A percentile compares a stretch with the other conserved stretches of the same genome.
These are phyloP conservation scores for Boletus patriciae DNA, from an alignment of 768 basidiomycete genomes.

Conservation along the genomic window DNA sequence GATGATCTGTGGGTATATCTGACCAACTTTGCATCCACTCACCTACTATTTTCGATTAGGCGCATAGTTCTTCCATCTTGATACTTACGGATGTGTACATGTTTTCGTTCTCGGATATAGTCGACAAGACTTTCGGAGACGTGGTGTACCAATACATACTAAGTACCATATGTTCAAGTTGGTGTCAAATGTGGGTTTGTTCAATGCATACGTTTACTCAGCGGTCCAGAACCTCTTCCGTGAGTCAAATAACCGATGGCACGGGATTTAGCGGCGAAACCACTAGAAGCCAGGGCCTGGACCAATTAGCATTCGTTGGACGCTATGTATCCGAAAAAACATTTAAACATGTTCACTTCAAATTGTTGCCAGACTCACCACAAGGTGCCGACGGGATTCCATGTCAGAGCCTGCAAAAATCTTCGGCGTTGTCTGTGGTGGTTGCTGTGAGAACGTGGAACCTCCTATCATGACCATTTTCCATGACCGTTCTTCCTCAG, in stretches of 20 bases:
- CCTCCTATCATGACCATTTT: not conserved
- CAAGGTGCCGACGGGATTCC: not conserved
- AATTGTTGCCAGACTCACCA: not conserved
- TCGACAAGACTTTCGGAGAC: not conserved
- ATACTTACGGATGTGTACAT: not conserved
- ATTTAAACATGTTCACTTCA: not conserved
- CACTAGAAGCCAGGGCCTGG: not conserved
- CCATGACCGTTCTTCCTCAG: conserved; percentile 1
- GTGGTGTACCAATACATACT: not conserved
- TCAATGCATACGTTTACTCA: not conserved
- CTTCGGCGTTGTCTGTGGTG: conserved; percentile 14
- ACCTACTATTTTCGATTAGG: not conserved
- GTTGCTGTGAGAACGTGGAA: conserved; percentile 7
- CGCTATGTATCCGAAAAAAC: not conserved
- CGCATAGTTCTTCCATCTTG: not conserved
- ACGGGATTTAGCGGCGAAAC: not conserved
- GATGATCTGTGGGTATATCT: not conserved
- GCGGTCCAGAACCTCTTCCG: not conserved
- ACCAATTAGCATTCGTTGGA: not conserved
- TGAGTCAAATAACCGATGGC: not conserved
- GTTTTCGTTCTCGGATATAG: not conserved
- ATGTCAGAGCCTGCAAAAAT: conserved; percentile 10
- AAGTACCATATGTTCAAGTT: not conserved
- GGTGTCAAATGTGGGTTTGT: not conserved
- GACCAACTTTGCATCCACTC: not conserved